Evolutionary conservation across 129 eudicot genomes (phyloP), one percentile per base, ranked within the genome.

Genomic region (Logfia minima): DNA sequence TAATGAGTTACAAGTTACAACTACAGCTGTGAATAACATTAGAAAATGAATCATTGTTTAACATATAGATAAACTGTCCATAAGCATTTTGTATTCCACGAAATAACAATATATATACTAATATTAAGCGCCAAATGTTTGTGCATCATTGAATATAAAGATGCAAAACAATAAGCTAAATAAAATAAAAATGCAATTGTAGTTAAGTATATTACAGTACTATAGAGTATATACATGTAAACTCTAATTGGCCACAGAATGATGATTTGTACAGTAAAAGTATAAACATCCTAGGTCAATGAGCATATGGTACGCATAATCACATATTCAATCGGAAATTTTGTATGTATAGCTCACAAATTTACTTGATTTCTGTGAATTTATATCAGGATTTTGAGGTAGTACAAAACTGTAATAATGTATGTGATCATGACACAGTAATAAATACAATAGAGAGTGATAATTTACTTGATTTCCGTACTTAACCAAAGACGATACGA

Each of bases 1-100:
- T 89, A 58, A 1, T 39, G 61, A 74, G 52, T 53, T 65, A 52
- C 73, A 65, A 74, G 52, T 53, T 65, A 52, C 73, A 65, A 51
- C 24, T 28, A 53, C 13, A 63, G 45, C 78, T 79, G 83, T 32
- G 58, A 48, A 71, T 70, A 31, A 37, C 71, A 79, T 45, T 4
- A 34, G 71, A 76, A 64, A 41, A 58, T 62, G 28, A 75, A 43
- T n/a, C 43, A 75, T 4, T 11, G 1, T 13, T 13, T 3, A 48
- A 13, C 55, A 48, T 13, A 13, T 48, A 48, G 5, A 48, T 48
- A 48, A 48, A 48, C 55, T 48, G 18, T 48, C 55, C 55, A 48
- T 14, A 43, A 43, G 51, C 16, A 43, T 43, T 43, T 43, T 43
- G 51, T 11, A 8, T 8, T 11, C 51, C 10, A 16, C 51, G 6